Evolutionary conservation across 768 basidiomycete species (phyloP), one percentile per base, ranked within the genome.

Genomic region (Tephrocybe rancida): DNA sequence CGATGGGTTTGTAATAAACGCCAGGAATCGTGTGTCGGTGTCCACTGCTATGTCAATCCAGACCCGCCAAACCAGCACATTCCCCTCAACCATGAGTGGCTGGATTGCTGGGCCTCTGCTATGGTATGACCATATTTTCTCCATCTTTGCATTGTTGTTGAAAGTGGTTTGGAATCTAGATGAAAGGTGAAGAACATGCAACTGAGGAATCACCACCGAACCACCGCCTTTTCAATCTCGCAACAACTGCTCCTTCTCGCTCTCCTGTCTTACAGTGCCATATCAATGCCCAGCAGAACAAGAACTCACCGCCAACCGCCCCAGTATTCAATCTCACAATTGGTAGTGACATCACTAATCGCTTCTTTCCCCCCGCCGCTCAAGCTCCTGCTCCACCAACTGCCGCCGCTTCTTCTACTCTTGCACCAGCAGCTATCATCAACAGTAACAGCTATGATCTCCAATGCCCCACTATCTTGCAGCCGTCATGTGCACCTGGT

Each of bases 1-100:
- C 3, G 19, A 26, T 49, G 48, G 48, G 10, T 16, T 11, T 49
- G 48, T 21, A n/a, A 14, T 9, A 37, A 24, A 39, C 25, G 24
- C 35, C 22, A 38, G 38, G 26, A 49, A 32, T 25, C 1, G 19
- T 54, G 53, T 44, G 43, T 44, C 16, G 43, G 43, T 16, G 27
- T 25, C 3, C 25, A 44, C 19, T 44, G 43, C 43, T 44, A 44
- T 13, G 3, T 11, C 4, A 26, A n/a, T 18, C 14, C 27, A 44
- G 16, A 44, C 14, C 25, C 18, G 6, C 27, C 53, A 13, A 37
- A 60, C 56, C 56, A 50, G 41, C 61, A 57, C 53, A 42, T 52
- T 7, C 44, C 50, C 8, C 25, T 56, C 5, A 56, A 22, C 30
- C 50, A 52, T 56, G 50, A 56, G 9, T 19, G n/a, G 7, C 26